phyloP scores from a whole-genome alignment of 352 stramenopile species.

The Globisporangium carolinianum region DNA sequence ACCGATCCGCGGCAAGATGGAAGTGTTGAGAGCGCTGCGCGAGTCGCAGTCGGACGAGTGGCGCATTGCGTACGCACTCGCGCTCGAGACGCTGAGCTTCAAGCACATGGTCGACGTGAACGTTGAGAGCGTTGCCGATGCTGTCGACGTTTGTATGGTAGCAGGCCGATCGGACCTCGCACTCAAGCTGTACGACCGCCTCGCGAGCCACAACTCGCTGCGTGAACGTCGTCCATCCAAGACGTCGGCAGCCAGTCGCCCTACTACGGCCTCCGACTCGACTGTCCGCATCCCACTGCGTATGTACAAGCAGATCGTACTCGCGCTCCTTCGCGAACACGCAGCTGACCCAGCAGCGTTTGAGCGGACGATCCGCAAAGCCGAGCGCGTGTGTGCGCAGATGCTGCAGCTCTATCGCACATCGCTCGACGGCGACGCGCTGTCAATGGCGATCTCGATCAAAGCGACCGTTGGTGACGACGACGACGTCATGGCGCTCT shows the following conservation, averaged over 20 bases:
- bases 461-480: slow-evolving; percentile 63
- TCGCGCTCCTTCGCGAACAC: slow-evolving; percentile 43
- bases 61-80: slow-evolving; percentile 68
- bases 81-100: slow-evolving; percentile 64
- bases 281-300: slow-evolving; percentile 32
- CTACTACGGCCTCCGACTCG: background rate
- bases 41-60: slow-evolving; percentile 42
- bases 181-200: slow-evolving; percentile 54
- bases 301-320: slow-evolving; percentile 63
- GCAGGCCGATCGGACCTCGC: slow-evolving; percentile 40
- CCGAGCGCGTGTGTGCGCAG: slow-evolving; percentile 51
- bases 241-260: slow-evolving; percentile 5
- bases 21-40: slow-evolving; percentile 31
- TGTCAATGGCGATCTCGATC: slow-evolving; percentile 78
- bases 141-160: slow-evolving; percentile 52
- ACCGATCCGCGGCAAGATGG: slow-evolving; percentile 62
- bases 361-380: slow-evolving; percentile 33
- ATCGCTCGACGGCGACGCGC: slow-evolving; percentile 48
- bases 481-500: slow-evolving; percentile 69
- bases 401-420: slow-evolving; percentile 57
- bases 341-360: slow-evolving; percentile 13
- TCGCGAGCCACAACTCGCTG: slow-evolving; percentile 35
- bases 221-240: slow-evolving; percentile 8
- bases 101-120: slow-evolving; percentile 54
- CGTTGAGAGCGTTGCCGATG: slow-evolving; percentile 62